Base-by-base conservation (phyloP, 106 monocot genomes). In the Dendrobium chrysotoxum region DNA sequence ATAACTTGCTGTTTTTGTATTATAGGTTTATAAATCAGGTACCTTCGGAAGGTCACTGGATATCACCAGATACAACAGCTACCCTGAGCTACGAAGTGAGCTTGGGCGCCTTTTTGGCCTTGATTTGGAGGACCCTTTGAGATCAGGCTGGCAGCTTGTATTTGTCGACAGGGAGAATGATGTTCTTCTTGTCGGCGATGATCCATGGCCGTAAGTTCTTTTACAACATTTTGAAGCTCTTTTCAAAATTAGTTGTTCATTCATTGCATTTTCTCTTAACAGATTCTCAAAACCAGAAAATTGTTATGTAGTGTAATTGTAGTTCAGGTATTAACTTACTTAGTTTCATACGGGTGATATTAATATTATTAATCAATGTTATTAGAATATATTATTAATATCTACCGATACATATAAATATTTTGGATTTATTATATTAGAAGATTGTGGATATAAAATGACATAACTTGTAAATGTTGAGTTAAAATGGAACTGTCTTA, bases 71-170 rank as follows among this genome's bases (percentile, higher is more conserved):
- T 95, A 92, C 84, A 92, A 77, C 72, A 95, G 87, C 85, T 95
- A 95, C 76, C 85, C 79, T 11, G 95, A 95, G 90, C 84, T 95
- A 11, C 86, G 86, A 8, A 84, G 88, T 77, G 95, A 94, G 85
- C 90, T 94, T 54, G 91, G 86, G 79, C 86, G 85, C 68, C 66
- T 92, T 71, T 92, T 92, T 85, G 88, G 92, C 77, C 89, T 92
- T 79, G 92, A 92, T 85, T 86, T 92, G 84, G 90, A 92, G 53
- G 92, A 88, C 88, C 88, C 86, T 79, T 20, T 90, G 80, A 98
- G 97, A 98, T 98, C 97, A 98, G 97, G 97, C 97, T 98, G 97
- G 97, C 97, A 98, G 97, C 97, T 98, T 98, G 97, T 98, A 89
- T 94, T 98, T 77, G 90, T 98, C 80, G 97, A 98, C 86, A 81